Base-by-base conservation (phyloP, 768 basidiomycete species). In the Lactifluus rugatus region DNA sequence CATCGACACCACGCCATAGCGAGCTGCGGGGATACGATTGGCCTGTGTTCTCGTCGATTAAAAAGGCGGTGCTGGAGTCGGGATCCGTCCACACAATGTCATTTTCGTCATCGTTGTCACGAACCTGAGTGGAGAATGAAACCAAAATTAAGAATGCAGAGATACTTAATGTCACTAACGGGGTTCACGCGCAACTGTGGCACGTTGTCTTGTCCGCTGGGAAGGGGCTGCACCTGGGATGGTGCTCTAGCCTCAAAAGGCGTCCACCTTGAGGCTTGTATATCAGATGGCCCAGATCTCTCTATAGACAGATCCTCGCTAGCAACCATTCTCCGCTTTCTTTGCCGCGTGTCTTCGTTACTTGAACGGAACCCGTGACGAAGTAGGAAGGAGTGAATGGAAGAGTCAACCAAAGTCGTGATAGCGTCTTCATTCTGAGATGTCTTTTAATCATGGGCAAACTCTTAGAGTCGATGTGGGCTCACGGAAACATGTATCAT, bases 41-140 rank as follows among this genome's bases (percentile, higher is more conserved):
- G 10, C 87, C 87, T 10, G 85, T 88, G 52, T 81, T 76, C n/a
- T 69, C 66, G 66, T 93, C 81, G 16, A 90, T 71, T n/a, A 79
- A 57, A 65, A 83, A 85, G 2, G 68, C 70, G 66, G 82, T 73
- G 14, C 80, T 77, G 5, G 83, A 86, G 14, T 64, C 69, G n/a
- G 81, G 78, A 71, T 92, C 86, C 31, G 71, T 77, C 86, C 87
- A 88, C 21, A 71, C 48, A 42, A 79, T 68, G 58, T 76, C 72
- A 50, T 71, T 64, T 25, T 41, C 42, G 48, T 62, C 44, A 19
- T 56, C 45, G n/a, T 59, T 51, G 11, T 39, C 62, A 25, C 34
- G 31, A 16, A 36, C 45, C 50, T 58, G 31, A 17, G 14, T 5
- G 2, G 16, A 44, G 21, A 48, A 32, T 28, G 28, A 23, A n/a